phyloP scores from a whole-genome alignment of 169 alveolate species.

The Plasmodium sp. region DNA sequence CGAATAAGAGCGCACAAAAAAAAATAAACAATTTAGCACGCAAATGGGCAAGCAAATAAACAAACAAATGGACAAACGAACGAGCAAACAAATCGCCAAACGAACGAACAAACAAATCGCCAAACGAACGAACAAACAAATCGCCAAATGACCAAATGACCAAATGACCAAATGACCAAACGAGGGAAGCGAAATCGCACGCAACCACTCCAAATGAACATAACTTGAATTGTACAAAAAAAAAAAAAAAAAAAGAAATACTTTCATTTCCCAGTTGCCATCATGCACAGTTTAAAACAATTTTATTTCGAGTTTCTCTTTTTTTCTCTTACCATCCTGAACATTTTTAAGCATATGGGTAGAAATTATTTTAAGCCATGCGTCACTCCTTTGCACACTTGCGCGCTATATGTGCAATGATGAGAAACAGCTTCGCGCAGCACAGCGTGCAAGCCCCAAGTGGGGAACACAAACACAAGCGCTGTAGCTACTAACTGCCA shows the following conservation, averaged over 20 bases:
- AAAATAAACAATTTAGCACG: background rate
- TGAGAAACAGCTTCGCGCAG: background rate
- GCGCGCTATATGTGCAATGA: background rate
- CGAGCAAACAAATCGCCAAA: background rate
- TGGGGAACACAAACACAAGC: background rate
- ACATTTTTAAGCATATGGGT: background rate
- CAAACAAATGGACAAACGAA: background rate
- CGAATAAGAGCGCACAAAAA: background rate
- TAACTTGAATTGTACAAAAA: background rate
- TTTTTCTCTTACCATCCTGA: background rate
- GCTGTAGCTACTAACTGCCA: background rate
- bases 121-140: background rate
- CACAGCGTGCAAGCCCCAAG: background rate
- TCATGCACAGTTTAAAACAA: background rate
- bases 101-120: background rate
- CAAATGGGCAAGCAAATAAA: background rate
- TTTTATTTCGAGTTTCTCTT: background rate
- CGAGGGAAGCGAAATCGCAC: background rate
- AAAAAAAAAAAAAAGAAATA: background rate
- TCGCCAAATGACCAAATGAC: background rate
- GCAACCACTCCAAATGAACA: background rate
- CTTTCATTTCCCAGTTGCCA: background rate
- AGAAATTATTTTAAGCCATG: background rate
- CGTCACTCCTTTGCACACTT: background rate
- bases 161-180: background rate